Conservation (phyloP, 192 early-diverging fungal genomes). For the Coemansia umbellata region DNA sequence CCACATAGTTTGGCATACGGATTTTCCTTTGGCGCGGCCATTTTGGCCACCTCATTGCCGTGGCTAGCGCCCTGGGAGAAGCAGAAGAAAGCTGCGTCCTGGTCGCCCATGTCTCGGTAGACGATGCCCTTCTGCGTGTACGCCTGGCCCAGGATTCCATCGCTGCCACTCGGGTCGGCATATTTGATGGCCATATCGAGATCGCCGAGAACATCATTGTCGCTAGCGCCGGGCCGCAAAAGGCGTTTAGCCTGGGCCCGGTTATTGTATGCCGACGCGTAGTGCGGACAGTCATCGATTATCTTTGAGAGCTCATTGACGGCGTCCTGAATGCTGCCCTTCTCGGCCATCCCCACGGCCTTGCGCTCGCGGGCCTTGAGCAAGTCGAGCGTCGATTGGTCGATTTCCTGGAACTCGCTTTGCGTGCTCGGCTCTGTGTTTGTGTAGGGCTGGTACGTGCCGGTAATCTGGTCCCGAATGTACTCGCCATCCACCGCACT, state of each 20-base stretch:
- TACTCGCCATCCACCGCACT: slow-evolving; percentile 38
- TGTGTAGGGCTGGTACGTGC: slow-evolving; percentile 12
- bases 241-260: slow-evolving; percentile 51
- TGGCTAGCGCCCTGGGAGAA: slow-evolving; percentile 59
- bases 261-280: slow-evolving; percentile 68
- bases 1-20: slow-evolving; percentile 71
- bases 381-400: neutral
- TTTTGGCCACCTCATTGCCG: slow-evolving; percentile 59
- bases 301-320: slow-evolving; percentile 30
- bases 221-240: slow-evolving; percentile 5
- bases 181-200: slow-evolving; percentile 56
- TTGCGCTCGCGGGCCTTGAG: slow-evolving; percentile 18
- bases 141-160: slow-evolving; percentile 43
- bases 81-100: slow-evolving; percentile 51
- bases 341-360: slow-evolving; percentile 41
- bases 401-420: slow-evolving; percentile 3
- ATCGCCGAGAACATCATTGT: slow-evolving; percentile 34
- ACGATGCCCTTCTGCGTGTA: slow-evolving; percentile 64
- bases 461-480: slow-evolving; percentile 41
- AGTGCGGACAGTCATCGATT: slow-evolving; percentile 47
- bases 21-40: slow-evolving; percentile 57
- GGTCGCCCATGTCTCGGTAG: slow-evolving; percentile 43
- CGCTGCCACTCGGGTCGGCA: slow-evolving; percentile 30
- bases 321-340: slow-evolving; percentile 28
- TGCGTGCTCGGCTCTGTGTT: neutral